phyloP scores from a whole-genome alignment of 768 basidiomycete species.

The Leccinellum luteum region DNA sequence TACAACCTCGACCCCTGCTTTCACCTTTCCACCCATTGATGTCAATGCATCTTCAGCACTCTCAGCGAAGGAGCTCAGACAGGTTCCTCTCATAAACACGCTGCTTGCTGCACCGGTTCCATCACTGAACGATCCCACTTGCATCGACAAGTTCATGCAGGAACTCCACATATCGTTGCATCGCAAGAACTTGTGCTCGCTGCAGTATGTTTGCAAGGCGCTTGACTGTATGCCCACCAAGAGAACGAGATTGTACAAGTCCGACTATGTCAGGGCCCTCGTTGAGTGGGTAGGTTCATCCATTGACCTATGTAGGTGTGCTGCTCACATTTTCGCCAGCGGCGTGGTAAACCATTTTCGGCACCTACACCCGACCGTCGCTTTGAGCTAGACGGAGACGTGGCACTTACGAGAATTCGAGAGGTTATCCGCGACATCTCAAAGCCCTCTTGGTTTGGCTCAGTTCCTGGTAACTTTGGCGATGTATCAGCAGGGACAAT shows the following conservation, averaged over 20 bases:
- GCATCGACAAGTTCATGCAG: neutral
- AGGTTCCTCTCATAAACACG: slow-evolving; percentile 4
- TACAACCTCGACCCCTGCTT: too few relatives aligned
- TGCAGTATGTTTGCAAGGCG: neutral
- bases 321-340: neutral
- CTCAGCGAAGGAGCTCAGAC: neutral
- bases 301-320: neutral
- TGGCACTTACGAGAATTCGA: neutral
- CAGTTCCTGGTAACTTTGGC: slow-evolving; percentile 24
- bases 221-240: slow-evolving; percentile 1
- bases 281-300: slow-evolving; percentile 7
- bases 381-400: neutral
- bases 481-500: slow-evolving; percentile 27
- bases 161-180: neutral
- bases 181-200: slow-evolving; percentile 1
- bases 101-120: neutral
- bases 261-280: slow-evolving; percentile 3
- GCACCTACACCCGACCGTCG: neutral
- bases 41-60: neutral
- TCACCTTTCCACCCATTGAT: neutral
- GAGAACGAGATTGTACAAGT: neutral
- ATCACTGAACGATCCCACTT: neutral
- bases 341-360: neutral
- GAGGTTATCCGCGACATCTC: neutral
- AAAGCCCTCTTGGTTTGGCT: slow-evolving; percentile 10